Evolutionary conservation across 1,284 basidiomycete genomes (phyloP).

Genomic region (Boletus sp.): DNA sequence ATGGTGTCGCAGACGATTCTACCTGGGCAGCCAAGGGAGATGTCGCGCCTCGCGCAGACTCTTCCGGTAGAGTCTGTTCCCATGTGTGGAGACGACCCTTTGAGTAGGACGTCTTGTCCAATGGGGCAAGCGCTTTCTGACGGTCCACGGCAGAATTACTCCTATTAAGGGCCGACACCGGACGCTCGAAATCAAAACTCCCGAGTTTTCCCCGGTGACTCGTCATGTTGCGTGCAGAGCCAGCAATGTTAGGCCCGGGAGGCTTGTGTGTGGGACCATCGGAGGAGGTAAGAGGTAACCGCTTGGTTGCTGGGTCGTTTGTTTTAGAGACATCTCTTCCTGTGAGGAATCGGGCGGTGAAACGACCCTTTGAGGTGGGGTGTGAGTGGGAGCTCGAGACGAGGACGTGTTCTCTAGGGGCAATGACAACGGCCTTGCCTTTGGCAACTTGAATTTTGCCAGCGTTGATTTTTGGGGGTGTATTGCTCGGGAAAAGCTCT

Average conservation of each 20-base stretch:
- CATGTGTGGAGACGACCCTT: slow-evolving; percentile 23
- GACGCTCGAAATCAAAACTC: slow-evolving; percentile 75
- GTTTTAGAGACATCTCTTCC: slow-evolving; percentile 34
- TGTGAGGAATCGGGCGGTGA: slow-evolving; percentile 36
- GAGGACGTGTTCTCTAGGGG: slow-evolving; percentile 35
- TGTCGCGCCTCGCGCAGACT: slow-evolving; percentile 29
- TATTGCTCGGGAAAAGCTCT: slow-evolving; percentile 11
- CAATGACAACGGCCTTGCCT: slow-evolving; percentile 18
- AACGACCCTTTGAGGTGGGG: slow-evolving; percentile 30
- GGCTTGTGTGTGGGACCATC: slow-evolving; percentile 17
- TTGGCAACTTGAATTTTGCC: slow-evolving; percentile 20
- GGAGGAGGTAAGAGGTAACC: slow-evolving; percentile 4
- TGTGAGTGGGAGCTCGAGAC: slow-evolving; percentile 31
- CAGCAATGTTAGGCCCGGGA: slow-evolving; percentile 6
- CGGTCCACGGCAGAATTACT: slow-evolving; percentile 35
- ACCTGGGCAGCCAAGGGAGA: slow-evolving; percentile 17
- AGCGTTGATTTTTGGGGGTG: slow-evolving; percentile 16
- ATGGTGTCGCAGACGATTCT: slow-evolving; percentile 25
- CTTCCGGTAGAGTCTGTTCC: slow-evolving; percentile 34
- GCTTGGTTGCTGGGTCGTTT: slow-evolving; percentile 25
- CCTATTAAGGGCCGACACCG: slow-evolving; percentile 43
- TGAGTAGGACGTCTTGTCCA: slow-evolving; percentile 13
- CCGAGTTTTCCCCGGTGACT: slow-evolving; percentile 54
- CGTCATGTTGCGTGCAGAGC: slow-evolving; percentile 32
- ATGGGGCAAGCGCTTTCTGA: slow-evolving; percentile 10